Evolutionary conservation across 768 basidiomycete genomes (phyloP).

Genomic region (Collybia nuda): DNA sequence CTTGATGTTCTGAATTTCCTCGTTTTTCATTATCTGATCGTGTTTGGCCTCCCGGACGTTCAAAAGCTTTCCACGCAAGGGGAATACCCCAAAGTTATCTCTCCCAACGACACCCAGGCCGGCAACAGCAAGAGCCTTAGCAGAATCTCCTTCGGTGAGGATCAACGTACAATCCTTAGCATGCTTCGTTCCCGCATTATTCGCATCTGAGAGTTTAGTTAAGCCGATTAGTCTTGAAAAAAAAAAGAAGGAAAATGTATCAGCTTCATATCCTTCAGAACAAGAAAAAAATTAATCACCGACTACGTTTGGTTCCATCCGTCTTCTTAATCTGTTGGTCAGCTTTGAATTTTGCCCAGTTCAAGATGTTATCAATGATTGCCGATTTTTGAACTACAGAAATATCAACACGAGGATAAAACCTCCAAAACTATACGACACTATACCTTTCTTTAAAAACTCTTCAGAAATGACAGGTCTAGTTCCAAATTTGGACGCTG

Average conservation of each 20-base stretch:
- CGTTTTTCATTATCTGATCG: slow-evolving; percentile 97
- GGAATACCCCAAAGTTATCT: slow-evolving; percentile 97
- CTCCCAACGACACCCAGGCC: slow-evolving; percentile 94
- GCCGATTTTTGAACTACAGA: slow-evolving; percentile 78
- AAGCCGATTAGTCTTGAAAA: slow-evolving; percentile 76
- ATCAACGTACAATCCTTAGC: slow-evolving; percentile 90
- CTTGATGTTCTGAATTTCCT: slow-evolving; percentile 96
- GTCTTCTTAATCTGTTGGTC: slow-evolving; percentile 96
- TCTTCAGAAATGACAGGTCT: slow-evolving; percentile 86
- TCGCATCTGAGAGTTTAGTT: slow-evolving; percentile 93
- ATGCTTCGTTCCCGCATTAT: slow-evolving; percentile 88
- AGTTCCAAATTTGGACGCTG: slow-evolving; percentile 85
- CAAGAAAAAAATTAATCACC: slow-evolving; percentile 43
- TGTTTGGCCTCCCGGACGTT: slow-evolving; percentile 97
- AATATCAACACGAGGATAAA: background rate
- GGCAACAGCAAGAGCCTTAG: slow-evolving; percentile 94
- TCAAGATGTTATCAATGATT: slow-evolving; percentile 88
- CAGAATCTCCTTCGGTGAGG: slow-evolving; percentile 98
- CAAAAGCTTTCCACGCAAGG: slow-evolving; percentile 92
- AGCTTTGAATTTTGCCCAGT: slow-evolving; percentile 97
- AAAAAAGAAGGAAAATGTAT: background rate
- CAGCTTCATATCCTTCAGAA: background rate
- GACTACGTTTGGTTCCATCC: slow-evolving; percentile 85
- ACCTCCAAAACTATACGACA: background rate
- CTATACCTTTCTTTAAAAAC: slow-evolving; percentile 91